phyloP scores from a whole-genome alignment of 192 early-diverging fungal genomes.

The Spinellus fusiger region DNA sequence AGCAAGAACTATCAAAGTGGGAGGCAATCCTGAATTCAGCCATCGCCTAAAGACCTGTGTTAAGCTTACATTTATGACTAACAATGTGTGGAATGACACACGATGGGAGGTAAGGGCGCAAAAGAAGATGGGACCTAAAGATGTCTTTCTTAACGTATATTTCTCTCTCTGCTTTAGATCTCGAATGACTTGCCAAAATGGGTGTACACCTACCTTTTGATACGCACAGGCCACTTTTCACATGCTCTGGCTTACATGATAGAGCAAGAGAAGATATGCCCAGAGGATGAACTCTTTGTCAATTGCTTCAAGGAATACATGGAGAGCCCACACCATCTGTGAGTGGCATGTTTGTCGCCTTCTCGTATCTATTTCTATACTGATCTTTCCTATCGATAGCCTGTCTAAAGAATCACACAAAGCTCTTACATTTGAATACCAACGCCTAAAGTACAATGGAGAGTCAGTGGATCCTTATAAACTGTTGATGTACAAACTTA shows the following conservation, averaged over 20 bases:
- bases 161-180: not conserved
- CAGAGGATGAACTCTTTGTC: not conserved
- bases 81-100: constrained; percentile 5
- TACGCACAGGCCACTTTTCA: not conserved
- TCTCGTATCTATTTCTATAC: not conserved
- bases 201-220: not conserved
- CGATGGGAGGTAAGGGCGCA: not conserved
- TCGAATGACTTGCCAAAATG: not conserved
- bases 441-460: constrained; percentile 33
- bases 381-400: not conserved
- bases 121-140: not conserved
- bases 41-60: constrained; percentile 68
- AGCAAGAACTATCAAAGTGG: constrained; percentile 61
- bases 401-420: constrained; percentile 35
- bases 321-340: not conserved
- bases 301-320: not conserved
- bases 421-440: constrained; percentile 52
- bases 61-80: constrained; percentile 57
- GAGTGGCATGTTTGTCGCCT: not conserved
- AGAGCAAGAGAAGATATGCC: not conserved
- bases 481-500: constrained; percentile 77
- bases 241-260: not conserved
- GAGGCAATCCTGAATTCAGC: constrained; percentile 75
- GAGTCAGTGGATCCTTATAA: constrained; percentile 85
- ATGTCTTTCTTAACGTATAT: not conserved